These are phyloP conservation scores for Mariannaea sp. DNA, from an alignment of 2,329 filamentous ascomycete species.

Conservation along the genomic window DNA sequence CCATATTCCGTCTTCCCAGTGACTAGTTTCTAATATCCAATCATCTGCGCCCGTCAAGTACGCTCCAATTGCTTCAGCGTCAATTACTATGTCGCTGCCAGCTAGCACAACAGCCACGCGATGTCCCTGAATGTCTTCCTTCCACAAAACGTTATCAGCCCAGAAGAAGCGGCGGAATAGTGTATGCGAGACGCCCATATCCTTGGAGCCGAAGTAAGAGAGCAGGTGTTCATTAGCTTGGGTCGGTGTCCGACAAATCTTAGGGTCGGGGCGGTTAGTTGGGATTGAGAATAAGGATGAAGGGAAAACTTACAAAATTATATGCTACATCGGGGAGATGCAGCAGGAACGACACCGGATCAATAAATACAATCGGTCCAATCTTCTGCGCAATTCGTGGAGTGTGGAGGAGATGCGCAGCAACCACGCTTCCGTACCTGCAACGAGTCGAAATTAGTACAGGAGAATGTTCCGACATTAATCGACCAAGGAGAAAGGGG, in stretches of 20 bases:
- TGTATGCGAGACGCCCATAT: constrained; percentile 63
- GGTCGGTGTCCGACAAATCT: constrained; percentile 49
- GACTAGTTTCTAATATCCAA: constrained; percentile 22
- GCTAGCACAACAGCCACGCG: constrained; percentile 55
- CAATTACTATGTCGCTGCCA: constrained; percentile 58
- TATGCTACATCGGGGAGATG: constrained; percentile 67
- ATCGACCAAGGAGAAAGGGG: neutral
- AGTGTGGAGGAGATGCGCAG: constrained; percentile 58
- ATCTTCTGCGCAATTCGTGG: constrained; percentile 43
- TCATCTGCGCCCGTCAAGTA: constrained; percentile 31
- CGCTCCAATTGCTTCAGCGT: constrained; percentile 42
- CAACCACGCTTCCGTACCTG: constrained; percentile 56
- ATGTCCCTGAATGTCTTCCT: constrained; percentile 36
- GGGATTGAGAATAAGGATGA: neutral
- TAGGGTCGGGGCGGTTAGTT: constrained; percentile 15
- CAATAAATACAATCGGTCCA: constrained; percentile 39
- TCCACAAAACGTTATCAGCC: constrained; percentile 65
- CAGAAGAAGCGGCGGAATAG: constrained; percentile 65
- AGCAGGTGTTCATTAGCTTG: constrained; percentile 60
- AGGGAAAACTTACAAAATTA: constrained; percentile 53
- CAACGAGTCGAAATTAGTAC: constrained; percentile 31
- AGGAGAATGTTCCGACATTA: neutral
- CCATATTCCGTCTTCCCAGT: constrained; percentile 37
- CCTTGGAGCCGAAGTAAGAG: constrained; percentile 63
- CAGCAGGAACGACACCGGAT: too few relatives aligned